Percentiles rank a stretch among this genome's conserved stretches.
phyloP scores from a whole-genome alignment of 768 basidiomycete genomes.

The Polyporus arcularius region DNA sequence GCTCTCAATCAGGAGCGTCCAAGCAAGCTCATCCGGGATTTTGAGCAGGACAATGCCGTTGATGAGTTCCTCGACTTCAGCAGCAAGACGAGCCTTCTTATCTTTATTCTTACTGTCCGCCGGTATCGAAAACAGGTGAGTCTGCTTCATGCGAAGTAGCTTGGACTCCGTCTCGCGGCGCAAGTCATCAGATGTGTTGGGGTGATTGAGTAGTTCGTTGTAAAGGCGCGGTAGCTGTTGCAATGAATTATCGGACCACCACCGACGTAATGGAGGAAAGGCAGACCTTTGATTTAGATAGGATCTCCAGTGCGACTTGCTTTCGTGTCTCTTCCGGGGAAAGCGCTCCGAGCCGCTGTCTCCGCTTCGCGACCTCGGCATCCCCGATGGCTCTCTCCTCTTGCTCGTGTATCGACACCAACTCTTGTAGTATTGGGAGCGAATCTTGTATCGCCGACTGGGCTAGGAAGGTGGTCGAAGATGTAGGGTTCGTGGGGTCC shows the following conservation, averaged over 20 bases:
- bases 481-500: slow-evolving; percentile 72
- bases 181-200: slow-evolving; percentile 74
- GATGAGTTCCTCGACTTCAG: slow-evolving; percentile 71
- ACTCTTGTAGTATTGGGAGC: slow-evolving; percentile 71
- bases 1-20: slow-evolving; percentile 77
- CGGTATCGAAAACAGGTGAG: slow-evolving; percentile 63
- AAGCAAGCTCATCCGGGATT: slow-evolving; percentile 80
- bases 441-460: slow-evolving; percentile 70
- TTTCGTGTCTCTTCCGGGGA: slow-evolving; percentile 57
- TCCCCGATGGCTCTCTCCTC: slow-evolving; percentile 59
- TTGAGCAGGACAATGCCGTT: slow-evolving; percentile 74
- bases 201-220: slow-evolving; percentile 79
- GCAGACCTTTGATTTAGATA: slow-evolving; percentile 58
- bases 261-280: neutral
- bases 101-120: slow-evolving; percentile 29
- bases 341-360: slow-evolving; percentile 73
- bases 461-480: slow-evolving; percentile 54
- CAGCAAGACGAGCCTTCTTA: slow-evolving; percentile 49
- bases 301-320: slow-evolving; percentile 69
- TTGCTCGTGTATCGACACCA: slow-evolving; percentile 61
- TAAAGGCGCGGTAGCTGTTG: slow-evolving; percentile 70
- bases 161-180: slow-evolving; percentile 78
- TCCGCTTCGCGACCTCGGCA: slow-evolving; percentile 74
- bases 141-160: slow-evolving; percentile 63
- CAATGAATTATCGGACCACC: neutral